Evolutionary conservation across 1,284 basidiomycete species (phyloP), one percentile per base, ranked within the genome.

Genomic region (Rhodotorula sp.): DNA sequence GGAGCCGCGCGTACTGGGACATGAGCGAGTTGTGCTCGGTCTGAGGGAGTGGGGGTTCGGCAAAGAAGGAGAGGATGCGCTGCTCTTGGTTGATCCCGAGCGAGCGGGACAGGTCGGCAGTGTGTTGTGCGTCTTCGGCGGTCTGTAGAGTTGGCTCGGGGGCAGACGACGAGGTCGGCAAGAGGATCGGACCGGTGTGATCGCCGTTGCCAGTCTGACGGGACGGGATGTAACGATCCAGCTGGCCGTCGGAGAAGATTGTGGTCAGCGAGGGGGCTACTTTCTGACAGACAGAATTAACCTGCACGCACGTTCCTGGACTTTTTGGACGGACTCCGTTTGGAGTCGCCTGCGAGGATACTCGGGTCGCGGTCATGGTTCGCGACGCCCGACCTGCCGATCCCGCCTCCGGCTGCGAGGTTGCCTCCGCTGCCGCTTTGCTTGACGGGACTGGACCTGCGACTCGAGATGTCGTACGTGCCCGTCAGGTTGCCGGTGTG

Each of bases 21-120:
- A 79, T 63, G n/a, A 79, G 70, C 18, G 69, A 69, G 2, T 77
- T 74, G 62, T 78, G 74, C 56, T 78, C 76, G 28, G 74, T 78
- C 45, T 80, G 76, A 5, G 81, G 78, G 45, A 77, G 72, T 0
- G 82, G 82, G 1, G 81, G 80, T 52, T 81, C 82, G 21, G 82
- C 81, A 21, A 80, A 81, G 71, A 83, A 83, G 34, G 81, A 81
- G 3, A 83, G 78, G 71, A 83, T 83, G 26, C 82, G 79, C 73
- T 81, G 73, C 28, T 78, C 77, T 60, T 79, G 78, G 66, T 83
- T 82, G 47, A 82, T 78, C 2, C 77, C 77, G 54, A 80, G 72
- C 26, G 79, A 75, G 5, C 63, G 60, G 34, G 77, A 78, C 18
- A 80, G 71, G 57, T 79, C 76, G 26, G 72, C 70, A 12, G 78